Conservation (phyloP, 495 filamentous ascomycete species). For the Chaetomium fimeti region DNA sequence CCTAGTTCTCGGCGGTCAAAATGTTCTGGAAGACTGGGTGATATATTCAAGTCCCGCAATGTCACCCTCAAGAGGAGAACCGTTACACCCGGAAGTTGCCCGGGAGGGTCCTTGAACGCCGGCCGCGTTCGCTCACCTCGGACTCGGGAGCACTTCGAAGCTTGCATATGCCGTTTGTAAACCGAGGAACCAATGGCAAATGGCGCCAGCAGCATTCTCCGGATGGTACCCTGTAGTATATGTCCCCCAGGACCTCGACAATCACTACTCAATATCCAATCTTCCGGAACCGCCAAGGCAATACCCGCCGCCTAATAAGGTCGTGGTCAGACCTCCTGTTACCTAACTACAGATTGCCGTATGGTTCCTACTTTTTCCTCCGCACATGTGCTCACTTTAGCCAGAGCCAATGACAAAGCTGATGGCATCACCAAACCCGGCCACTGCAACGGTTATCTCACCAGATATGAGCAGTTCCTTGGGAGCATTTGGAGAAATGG, state of each 20-base stretch:
- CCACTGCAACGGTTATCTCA: neutral
- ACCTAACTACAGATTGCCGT: neutral
- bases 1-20: neutral
- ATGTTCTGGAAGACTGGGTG: neutral
- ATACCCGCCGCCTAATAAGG: slow-evolving; percentile 24
- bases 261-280: neutral
- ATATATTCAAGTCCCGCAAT: neutral
- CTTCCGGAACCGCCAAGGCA: slow-evolving; percentile 25
- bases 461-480: neutral
- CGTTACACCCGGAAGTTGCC: neutral
- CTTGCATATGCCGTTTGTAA: no score
- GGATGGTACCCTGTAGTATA: neutral
- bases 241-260: neutral
- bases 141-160: no score
- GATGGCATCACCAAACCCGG: neutral
- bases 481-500: neutral
- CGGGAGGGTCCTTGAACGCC: neutral
- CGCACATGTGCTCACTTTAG: slow-evolving; percentile 2
- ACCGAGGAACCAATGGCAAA: no score
- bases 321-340: neutral
- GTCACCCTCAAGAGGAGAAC: neutral
- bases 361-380: neutral
- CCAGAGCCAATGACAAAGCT: slow-evolving; percentile 17
- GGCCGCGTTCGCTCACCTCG: no score
- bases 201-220: no score